These are phyloP conservation scores for Suillus discolor DNA, from an alignment of 768 basidiomycete genomes.

Conservation along the genomic window DNA sequence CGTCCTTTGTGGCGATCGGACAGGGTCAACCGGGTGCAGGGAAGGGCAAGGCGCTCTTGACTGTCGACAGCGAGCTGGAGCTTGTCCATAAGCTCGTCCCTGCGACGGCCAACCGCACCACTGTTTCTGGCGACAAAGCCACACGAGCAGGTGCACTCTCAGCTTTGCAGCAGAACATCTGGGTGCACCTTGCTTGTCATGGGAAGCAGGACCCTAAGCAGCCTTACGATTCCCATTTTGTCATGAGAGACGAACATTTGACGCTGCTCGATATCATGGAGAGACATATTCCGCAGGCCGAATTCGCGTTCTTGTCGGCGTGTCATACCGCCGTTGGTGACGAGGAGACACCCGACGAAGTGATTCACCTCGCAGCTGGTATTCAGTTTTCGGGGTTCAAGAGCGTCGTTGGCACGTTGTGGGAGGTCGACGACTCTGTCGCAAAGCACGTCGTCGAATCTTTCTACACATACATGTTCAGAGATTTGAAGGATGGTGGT, in stretches of 20 bases:
- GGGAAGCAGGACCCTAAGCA: constrained; percentile 20
- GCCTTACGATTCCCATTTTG: constrained; percentile 30
- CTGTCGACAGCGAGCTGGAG: not conserved
- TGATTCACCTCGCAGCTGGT: not conserved
- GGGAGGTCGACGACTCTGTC: not conserved
- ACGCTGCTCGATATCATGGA: not conserved
- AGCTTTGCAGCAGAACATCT: constrained; percentile 21
- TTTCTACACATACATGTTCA: not conserved
- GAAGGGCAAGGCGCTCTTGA: not conserved
- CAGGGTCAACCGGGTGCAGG: not conserved
- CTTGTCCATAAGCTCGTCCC: not conserved
- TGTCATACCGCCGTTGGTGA: not conserved
- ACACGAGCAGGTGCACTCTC: constrained; percentile 16
- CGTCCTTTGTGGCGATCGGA: not conserved
- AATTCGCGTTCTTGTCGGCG: not conserved
- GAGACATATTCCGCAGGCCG: not conserved
- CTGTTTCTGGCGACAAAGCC: constrained; percentile 16
- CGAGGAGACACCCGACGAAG: not conserved
- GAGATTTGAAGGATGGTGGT: not conserved
- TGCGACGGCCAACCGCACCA: not conserved
- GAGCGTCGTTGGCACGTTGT: not conserved
- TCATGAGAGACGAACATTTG: not conserved
- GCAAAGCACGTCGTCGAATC: not conserved
- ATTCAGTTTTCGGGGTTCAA: not conserved
- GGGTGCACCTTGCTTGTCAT: constrained; percentile 37